Percentiles rank a stretch among this genome's conserved stretches.
Conservation (phyloP, 2,329 filamentous ascomycete species). For the Aureobasidium sp. region DNA sequence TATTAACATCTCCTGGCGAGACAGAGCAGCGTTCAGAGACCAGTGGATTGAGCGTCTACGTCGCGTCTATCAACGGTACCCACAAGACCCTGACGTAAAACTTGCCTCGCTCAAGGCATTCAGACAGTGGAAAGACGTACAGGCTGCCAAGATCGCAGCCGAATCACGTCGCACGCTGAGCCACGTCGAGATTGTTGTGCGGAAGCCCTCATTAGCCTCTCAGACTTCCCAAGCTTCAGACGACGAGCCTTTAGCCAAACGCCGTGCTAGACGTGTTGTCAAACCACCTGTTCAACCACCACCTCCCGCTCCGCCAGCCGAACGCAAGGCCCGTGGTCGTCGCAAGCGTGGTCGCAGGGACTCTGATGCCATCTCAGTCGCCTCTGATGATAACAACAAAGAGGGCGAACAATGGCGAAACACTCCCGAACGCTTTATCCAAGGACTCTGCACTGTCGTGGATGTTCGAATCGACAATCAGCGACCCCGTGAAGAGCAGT, state of each 20-base stretch:
- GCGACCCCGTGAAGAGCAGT: slow-evolving; percentile 60
- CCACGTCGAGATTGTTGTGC: slow-evolving; percentile 21
- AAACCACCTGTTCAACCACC: slow-evolving; percentile 3
- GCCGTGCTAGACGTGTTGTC: slow-evolving; percentile 25
- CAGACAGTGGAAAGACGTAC: slow-evolving; percentile 29
- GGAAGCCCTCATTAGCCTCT: slow-evolving; percentile 12
- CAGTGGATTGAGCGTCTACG: slow-evolving; percentile 67
- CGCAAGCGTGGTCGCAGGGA: slow-evolving; percentile 13
- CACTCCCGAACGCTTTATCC: slow-evolving; percentile 37
- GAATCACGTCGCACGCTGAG: not conserved
- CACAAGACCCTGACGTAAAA: slow-evolving; percentile 34
- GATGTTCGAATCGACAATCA: slow-evolving; percentile 69
- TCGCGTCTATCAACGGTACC: slow-evolving; percentile 52
- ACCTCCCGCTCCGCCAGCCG: not conserved
- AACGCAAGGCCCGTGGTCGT: slow-evolving; percentile 13
- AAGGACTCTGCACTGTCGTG: slow-evolving; percentile 63
- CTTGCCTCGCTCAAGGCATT: slow-evolving; percentile 37
- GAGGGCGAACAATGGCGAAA: slow-evolving; percentile 27
- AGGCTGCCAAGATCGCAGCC: not conserved
- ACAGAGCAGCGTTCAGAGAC: slow-evolving; percentile 67
- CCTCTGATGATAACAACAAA: slow-evolving; percentile 27
- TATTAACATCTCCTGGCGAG: slow-evolving; percentile 70
- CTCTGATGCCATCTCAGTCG: slow-evolving; percentile 12
- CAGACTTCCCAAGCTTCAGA: not conserved
- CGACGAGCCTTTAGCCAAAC: slow-evolving; percentile 9